Percentiles rank a stretch among this genome's conserved stretches.
phyloP scores from a whole-genome alignment of 2,329 filamentous ascomycete species.

The Sarocladiaceae sp. region DNA sequence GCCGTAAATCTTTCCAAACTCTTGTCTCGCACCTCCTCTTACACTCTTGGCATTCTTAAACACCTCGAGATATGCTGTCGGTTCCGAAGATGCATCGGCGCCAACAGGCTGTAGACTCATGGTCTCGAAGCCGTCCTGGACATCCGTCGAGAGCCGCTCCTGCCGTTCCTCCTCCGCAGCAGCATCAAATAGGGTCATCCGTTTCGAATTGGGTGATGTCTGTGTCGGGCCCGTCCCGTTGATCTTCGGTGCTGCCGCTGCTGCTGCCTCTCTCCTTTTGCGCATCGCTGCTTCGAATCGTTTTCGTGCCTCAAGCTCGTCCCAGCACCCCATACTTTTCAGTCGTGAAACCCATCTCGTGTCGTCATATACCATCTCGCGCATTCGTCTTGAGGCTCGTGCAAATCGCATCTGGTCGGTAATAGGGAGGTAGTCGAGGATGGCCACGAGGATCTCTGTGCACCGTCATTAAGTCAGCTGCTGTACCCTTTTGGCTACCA shows the following conservation, averaged over 20 bases:
- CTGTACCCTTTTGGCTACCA: background rate
- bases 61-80: constrained; percentile 59
- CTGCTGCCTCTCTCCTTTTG: constrained; percentile 50
- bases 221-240: constrained; percentile 13
- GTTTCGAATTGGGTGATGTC: constrained; percentile 4
- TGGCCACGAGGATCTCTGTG: constrained; percentile 75
- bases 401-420: constrained; percentile 82
- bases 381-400: constrained; percentile 74
- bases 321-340: constrained; percentile 85
- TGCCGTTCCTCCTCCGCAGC: constrained; percentile 57
- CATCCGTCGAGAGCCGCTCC: constrained; percentile 27
- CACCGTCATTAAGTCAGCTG: background rate
- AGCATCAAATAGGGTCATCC: constrained; percentile 43
- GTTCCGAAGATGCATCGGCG: constrained; percentile 46
- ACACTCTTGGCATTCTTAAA: constrained; percentile 69
- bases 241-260: constrained; percentile 13
- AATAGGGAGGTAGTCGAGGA: constrained; percentile 84
- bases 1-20: constrained; percentile 88
- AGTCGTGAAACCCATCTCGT: constrained; percentile 86
- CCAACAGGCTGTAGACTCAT: constrained; percentile 45
- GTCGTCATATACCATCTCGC: constrained; percentile 99
- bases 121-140: constrained; percentile 71
- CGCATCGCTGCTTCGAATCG: constrained; percentile 68
- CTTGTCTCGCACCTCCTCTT: constrained; percentile 76
- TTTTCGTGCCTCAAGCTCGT: constrained; percentile 76